Evolutionary conservation across 75 land plant species (phyloP).

Genomic region (Selaginella moellendorffii): DNA sequence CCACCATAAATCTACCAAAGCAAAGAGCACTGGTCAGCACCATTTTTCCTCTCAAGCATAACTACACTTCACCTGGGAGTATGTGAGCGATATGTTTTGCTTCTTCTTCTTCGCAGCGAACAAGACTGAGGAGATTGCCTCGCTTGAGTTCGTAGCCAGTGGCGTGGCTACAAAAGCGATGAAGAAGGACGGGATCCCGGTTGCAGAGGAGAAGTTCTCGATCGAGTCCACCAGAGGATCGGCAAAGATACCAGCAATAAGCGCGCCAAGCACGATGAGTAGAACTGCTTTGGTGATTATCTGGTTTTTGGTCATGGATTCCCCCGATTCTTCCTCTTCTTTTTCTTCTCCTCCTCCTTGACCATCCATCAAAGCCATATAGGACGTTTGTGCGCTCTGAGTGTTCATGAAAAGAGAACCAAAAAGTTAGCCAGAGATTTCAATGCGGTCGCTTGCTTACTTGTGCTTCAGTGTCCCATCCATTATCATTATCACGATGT

Average conservation of each 20-base stretch:
- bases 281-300: conserved; percentile 3
- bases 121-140: conserved; percentile 15
- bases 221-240: conserved; percentile 20
- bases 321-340: conserved; percentile 9
- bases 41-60: too few relatives aligned
- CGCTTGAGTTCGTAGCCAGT: conserved; percentile 17
- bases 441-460: neutral
- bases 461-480: neutral
- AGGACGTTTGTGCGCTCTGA: neutral
- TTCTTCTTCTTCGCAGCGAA: conserved; percentile 14
- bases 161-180: conserved; percentile 15
- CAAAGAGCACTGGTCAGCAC: too few relatives aligned
- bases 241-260: conserved; percentile 14
- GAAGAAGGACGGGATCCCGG: conserved; percentile 12
- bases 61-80: conserved; percentile 19
- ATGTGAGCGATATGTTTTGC: conserved; percentile 12
- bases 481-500: neutral
- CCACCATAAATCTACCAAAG: conserved; percentile 38
- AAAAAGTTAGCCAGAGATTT: neutral
- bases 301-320: neutral
- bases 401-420: too few relatives aligned
- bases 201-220: conserved; percentile 13
- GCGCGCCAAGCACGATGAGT: conserved; percentile 2
- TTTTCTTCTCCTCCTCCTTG: conserved; percentile 5
- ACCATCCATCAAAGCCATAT: neutral